Base-by-base conservation (phyloP, 306 rosid genomes). In the Cucurbita argyrosperma region DNA sequence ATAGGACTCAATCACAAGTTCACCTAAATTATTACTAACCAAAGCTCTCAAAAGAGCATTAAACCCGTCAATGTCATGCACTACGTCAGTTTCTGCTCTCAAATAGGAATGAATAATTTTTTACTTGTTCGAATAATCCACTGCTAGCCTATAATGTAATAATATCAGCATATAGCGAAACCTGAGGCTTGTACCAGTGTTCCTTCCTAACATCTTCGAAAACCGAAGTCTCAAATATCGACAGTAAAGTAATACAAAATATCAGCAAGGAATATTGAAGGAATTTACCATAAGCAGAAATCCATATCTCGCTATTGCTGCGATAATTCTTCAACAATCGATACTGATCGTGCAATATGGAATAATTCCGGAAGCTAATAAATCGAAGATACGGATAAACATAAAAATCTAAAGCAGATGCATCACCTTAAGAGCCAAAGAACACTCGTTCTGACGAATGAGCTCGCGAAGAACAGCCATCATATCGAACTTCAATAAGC, bases 361-460 rank as follows among this genome's bases (percentile, higher is more conserved):
- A 70, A n/a, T 30, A 16, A 35, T 35, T 50, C 7, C 19, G 52
- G 40, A 16, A 10, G 39, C 46, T 6, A n/a, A 57, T 51, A 50
- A 59, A 68, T 30, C n/a, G 16, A 74, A n/a, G 3, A 5, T 16
- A 2, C 40, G 18, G 45, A 39, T 47, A 3, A 57, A 7, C 13
- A 42, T 10, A 35, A 46, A n/a, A 55, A 45, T 16, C 0, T 4
- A 0, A 23, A 16, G 35, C 19, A 67, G 47, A 19, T 1, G 13
- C 6, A 38, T 70, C 38, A 86, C 89, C 89, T 86, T 81, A 80
- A 86, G 85, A 23, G 89, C 89, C 84, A 86, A 75, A 69, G 64
- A 8, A 77, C 85, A 86, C 66, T 86, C 85, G 45, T 79, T 77
- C 75, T 83, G 89, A 74, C 84, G 89, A 10, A 86, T 84, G 52